phyloP scores from a whole-genome alignment of 2,329 filamentous ascomycete species.

The Mycosphaerella arachidis region DNA sequence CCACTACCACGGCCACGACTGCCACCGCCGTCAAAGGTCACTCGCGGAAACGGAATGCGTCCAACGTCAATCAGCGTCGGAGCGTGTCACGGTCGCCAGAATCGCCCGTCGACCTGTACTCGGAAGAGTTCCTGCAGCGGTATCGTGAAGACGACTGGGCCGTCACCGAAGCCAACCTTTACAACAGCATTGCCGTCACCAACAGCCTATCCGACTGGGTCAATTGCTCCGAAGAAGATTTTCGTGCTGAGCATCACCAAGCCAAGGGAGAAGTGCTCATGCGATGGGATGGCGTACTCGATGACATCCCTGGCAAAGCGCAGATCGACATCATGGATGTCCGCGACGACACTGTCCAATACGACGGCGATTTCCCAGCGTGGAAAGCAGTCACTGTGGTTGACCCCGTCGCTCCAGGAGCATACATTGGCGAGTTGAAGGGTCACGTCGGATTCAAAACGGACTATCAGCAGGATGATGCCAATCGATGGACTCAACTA shows the following conservation, averaged over 20 bases:
- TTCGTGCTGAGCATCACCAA: constrained; percentile 40
- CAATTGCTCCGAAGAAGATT: constrained; percentile 59
- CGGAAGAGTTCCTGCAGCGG: constrained; percentile 65
- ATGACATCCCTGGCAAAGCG: constrained; percentile 52
- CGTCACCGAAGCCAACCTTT: constrained; percentile 68
- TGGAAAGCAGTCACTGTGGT: constrained; percentile 65
- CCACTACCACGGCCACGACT: constrained; percentile 61
- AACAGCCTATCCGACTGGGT: constrained; percentile 75
- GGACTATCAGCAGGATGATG: constrained; percentile 44
- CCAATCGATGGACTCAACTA: constrained; percentile 45
- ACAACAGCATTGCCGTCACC: constrained; percentile 69
- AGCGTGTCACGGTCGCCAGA: constrained; percentile 73
- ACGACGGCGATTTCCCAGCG: constrained; percentile 56
- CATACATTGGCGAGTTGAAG: constrained; percentile 68
- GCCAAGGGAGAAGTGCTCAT: constrained; percentile 66
- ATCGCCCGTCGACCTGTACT: constrained; percentile 29
- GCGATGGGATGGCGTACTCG: constrained; percentile 50
- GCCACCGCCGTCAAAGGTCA: constrained; percentile 60
- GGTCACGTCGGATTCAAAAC: constrained; percentile 46
- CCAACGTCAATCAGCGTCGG: constrained; percentile 55
- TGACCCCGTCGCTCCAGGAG: constrained; percentile 46
- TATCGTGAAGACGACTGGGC: constrained; percentile 44
- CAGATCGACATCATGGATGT: constrained; percentile 50
- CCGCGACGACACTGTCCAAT: constrained; percentile 45
- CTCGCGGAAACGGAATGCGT: constrained; percentile 58